Evolutionary conservation across 1,284 basidiomycete species (phyloP).

Genomic region (Salmacisia buchloeana): DNA sequence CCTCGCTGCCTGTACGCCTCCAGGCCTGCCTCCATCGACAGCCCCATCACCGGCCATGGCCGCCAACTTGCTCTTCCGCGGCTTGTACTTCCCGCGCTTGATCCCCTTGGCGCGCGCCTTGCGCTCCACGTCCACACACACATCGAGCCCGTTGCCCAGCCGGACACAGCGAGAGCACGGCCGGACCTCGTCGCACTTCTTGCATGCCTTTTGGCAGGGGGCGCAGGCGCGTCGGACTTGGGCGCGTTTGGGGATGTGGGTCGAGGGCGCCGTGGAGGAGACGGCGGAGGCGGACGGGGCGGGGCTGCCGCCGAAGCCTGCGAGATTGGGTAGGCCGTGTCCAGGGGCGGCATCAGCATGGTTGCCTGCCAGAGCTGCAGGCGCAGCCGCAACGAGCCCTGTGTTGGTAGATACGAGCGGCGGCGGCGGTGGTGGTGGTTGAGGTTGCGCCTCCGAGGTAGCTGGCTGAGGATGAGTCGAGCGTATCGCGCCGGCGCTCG

Average conservation of each 20-base stretch:
- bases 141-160: constrained; percentile 67
- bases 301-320: neutral
- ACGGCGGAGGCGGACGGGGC: neutral
- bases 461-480: neutral
- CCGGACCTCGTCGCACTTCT: constrained; percentile 79
- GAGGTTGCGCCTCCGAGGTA: too few species aligned
- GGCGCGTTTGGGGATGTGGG: constrained; percentile 57
- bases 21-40: too few species aligned
- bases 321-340: neutral
- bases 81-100: constrained; percentile 85
- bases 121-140: constrained; percentile 72
- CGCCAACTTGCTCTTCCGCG: constrained; percentile 45
- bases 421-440: too few species aligned
- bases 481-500: neutral
- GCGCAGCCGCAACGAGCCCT: too few species aligned
- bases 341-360: neutral
- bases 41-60: constrained; percentile 11
- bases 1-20: neutral
- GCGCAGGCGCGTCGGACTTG: constrained; percentile 87
- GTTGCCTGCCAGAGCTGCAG: neutral
- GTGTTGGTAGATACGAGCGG: too few species aligned
- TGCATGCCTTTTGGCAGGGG: constrained; percentile 81
- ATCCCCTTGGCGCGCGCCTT: constrained; percentile 79
- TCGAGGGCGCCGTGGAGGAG: neutral
- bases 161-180: constrained; percentile 79